Evolutionary conservation across 1,139 yeast species (phyloP).

Genomic region (Zhuliangozyma blackwelliae): DNA sequence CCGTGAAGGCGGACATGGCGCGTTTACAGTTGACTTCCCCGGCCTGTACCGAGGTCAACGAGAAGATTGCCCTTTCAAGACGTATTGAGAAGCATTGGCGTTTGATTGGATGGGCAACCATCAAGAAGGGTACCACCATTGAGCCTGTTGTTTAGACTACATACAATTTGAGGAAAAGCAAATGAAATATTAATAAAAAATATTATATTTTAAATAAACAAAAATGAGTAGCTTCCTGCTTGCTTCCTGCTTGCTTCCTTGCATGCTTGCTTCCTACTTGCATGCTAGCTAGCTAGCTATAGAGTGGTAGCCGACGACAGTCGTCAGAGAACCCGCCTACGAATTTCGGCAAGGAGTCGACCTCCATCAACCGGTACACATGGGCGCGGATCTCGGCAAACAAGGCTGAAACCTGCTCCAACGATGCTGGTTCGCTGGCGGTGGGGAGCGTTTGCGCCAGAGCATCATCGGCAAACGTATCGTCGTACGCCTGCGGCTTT

Average conservation of each 20-base stretch:
- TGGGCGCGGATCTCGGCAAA: constrained; percentile 17
- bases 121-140: constrained; percentile 88
- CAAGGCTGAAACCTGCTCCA: constrained; percentile 1
- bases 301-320: too few species aligned
- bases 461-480: too few species aligned
- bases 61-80: constrained; percentile 97
- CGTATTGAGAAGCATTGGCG: constrained; percentile 99
- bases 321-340: constrained; percentile 22
- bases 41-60: constrained; percentile 97
- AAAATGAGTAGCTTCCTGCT: too few species aligned
- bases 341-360: constrained; percentile 73
- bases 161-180: too few species aligned
- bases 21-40: constrained; percentile 95
- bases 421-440: too few species aligned
- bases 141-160: constrained; percentile 49
- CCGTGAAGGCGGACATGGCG: constrained; percentile 99
- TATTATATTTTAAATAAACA: too few species aligned
- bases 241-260: too few species aligned
- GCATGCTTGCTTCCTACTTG: too few species aligned
- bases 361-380: constrained; percentile 60
- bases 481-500: too few species aligned
- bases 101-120: constrained; percentile 99
- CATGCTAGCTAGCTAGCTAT: too few species aligned
- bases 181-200: too few species aligned
- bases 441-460: too few species aligned